Conservation (phyloP, 495 filamentous ascomycete genomes). For the Oidiodendron maius region DNA sequence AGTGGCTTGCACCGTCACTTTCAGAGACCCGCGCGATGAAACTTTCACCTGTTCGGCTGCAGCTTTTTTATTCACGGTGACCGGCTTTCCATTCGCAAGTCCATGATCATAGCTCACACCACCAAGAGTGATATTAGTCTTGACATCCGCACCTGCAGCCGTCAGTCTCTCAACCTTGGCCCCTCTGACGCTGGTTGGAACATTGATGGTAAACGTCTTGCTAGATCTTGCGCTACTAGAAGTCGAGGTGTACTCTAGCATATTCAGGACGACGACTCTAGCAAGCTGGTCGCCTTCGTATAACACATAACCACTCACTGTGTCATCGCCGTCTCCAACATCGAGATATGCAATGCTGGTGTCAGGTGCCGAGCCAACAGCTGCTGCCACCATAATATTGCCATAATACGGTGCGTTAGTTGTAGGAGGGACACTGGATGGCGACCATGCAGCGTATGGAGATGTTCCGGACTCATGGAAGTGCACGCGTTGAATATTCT, state of each 20-base stretch:
- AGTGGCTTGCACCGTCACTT: not conserved
- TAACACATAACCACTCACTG: not conserved
- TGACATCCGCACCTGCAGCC: not conserved
- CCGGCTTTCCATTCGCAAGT: not conserved
- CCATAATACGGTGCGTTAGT: not conserved
- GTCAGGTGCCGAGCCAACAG: not conserved
- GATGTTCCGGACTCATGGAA: not conserved
- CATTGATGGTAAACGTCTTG: not conserved
- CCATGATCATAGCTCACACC: not conserved
- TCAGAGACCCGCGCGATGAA: not conserved
- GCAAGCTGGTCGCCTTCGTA: not conserved
- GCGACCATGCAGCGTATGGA: not conserved
- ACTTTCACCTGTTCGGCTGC: not conserved
- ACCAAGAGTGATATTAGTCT: not conserved
- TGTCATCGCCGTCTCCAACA: not conserved
- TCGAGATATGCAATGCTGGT: not conserved
- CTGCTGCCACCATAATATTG: not conserved
- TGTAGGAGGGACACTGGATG: not conserved
- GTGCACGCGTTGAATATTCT: slow-evolving; percentile 1
- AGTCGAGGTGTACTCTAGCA: not conserved
- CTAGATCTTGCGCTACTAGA: not conserved
- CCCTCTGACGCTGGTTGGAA: not conserved
- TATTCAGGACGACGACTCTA: not conserved
- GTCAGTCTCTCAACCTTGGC: not conserved
- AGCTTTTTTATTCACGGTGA: not conserved